Base-by-base conservation (phyloP, 1,139 yeast species). In the Kodamaea sp. region DNA sequence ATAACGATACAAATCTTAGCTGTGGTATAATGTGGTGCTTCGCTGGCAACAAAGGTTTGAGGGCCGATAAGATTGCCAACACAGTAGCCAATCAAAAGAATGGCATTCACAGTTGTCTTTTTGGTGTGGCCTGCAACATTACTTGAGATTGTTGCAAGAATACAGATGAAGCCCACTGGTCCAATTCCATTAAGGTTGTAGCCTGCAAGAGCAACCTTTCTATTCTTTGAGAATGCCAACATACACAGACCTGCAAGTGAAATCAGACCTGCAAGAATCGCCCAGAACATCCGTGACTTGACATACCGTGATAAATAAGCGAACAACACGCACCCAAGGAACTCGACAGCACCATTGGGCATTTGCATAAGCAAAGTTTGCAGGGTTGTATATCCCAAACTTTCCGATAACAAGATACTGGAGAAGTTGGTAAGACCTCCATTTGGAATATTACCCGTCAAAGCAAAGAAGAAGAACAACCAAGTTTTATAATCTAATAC, bases 61-160 rank as follows among this genome's bases (percentile, higher is more conserved):
- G 90, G 89, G 6, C 90, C 90, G 30, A 80, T 65, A 30, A 83
- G 62, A 44, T 83, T 83, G 20, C 92, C 88, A 15, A 75, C 73
- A 47, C 84, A 78, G 50, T 78, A 82, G 1, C 79, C 83, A 37
- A 82, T 63, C 55, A 83, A 70, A 24, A 72, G 69, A 21, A 78
- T 51, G 2, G 84, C 83, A 53, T 76, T 80, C 21, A 76, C 73
- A 5, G 80, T 74, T 29, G 76, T 60, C 53, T 81, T 77, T 57
- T 83, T 83, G n/a, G 88, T 80, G 48, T 78, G 80, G 15, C 92
- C 92, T 3, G 88, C 82, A 5, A 78, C 75, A 49, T 83, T 83
- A 3, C 79, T 66, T 12, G 78, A 61, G 29, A 79, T 61, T 34
- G 66, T 57, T 16, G 77, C 62, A 40, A 78, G 59, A 23, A 70